A percentile compares a stretch with the other conserved stretches of the same genome.
Evolutionary conservation across 805 yeast genomes (phyloP).

Genomic region (Tetrapisispora phaffii): DNA sequence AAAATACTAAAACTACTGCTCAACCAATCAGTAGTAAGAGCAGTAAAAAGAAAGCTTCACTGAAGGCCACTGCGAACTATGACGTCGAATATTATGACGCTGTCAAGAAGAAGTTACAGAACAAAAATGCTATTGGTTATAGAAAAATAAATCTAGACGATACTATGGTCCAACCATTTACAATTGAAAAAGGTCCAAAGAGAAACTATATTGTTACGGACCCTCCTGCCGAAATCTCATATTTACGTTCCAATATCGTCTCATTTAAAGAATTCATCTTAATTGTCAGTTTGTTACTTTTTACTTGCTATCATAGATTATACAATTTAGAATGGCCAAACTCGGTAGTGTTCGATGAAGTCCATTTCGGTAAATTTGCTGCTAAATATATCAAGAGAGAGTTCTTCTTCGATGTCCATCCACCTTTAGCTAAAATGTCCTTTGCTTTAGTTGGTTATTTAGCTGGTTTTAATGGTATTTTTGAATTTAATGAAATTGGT

Average conservation of each 20-base stretch:
- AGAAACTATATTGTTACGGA: constrained; percentile 48
- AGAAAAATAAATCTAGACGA: constrained; percentile 3
- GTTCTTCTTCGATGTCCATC: constrained; percentile 68
- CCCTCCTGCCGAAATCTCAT: constrained; percentile 35
- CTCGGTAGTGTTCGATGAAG: constrained; percentile 87
- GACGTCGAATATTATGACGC: constrained; percentile 1
- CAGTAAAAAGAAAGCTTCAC: neutral
- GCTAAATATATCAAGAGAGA: constrained; percentile 59
- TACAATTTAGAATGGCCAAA: constrained; percentile 54
- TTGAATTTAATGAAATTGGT: constrained; percentile 59
- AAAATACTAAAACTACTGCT: neutral
- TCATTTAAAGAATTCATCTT: constrained; percentile 33
- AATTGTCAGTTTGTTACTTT: constrained; percentile 35
- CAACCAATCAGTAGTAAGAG: neutral
- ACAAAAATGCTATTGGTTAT: neutral
- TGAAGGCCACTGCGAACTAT: neutral
- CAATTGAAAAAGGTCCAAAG: constrained; percentile 39
- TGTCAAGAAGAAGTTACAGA: constrained; percentile 1
- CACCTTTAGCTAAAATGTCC: constrained; percentile 70
- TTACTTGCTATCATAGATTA: constrained; percentile 53
- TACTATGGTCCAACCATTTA: constrained; percentile 37
- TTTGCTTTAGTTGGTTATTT: constrained; percentile 60
- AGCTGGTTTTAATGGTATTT: constrained; percentile 66
- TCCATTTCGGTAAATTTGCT: constrained; percentile 95
- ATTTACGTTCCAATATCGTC: constrained; percentile 33